Evolutionary conservation across 2,329 filamentous ascomycete genomes (phyloP), one percentile per base, ranked within the genome.

Genomic region (Beauveria pseudobassiana): DNA sequence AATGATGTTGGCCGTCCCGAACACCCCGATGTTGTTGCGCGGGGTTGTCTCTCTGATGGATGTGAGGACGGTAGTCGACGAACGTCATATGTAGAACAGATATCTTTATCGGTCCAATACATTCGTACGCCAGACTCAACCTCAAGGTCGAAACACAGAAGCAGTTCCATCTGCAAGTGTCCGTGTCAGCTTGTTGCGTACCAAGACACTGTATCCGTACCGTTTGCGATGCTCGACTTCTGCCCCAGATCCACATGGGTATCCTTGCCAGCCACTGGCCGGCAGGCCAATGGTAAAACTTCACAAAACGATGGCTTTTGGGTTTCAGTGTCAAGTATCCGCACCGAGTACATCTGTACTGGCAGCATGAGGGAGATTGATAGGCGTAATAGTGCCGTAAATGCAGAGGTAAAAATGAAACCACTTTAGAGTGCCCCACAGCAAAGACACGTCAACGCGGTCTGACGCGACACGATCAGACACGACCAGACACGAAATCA

Each of bases 401-500:
- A 34, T 28, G 40, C 26, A 26, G 22, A 56, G 34, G 34, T 26
- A 42, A 58, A 40, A 10, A n/a, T 61, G 56, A 63, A 63, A 63
- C 62, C 57, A 60, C 62, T 57, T 60, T 57, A 30, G 45, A 49
- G 5, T 12, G 42, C 30, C 62, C 57, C 61, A 61, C 61, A 43
- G 5, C 12, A 26, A 26, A 9, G 46, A 42, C 46, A 49, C 26
- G 54, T 10, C 49, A 3, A 58, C 54, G 61, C 61, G 53, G 45
- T 48, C 26, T 3, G 5, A 52, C 63, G 53, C 55, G 61, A 59
- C 62, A 61, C 61, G 45, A 12, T 30, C 12, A 20, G 65, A 70
- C 72, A 71, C 72, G 72, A 65, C 62, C 52, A 48, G 63, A 70
- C 74, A 73, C 74, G 75, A 72, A 68, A 69, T 69, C 76, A 74